Base-by-base conservation (phyloP, 176 grass and related monocot species). In the Triticum dicoccoides region DNA sequence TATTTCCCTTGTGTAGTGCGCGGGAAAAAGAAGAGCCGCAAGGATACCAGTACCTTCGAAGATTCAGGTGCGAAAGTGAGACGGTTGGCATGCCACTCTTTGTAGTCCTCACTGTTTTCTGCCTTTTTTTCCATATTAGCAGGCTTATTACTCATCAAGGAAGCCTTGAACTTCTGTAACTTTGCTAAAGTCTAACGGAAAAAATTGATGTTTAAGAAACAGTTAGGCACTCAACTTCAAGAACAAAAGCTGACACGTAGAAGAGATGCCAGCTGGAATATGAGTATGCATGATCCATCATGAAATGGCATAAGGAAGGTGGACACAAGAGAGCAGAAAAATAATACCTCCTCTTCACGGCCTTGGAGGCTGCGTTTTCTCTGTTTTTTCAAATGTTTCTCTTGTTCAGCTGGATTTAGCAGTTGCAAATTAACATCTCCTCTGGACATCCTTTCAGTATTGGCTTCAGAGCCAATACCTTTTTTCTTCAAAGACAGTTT, bases 401-500 rank as follows among this genome's bases (percentile, higher is more conserved):
- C 93, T 90, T 96, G 96, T 65, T 98, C 96, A 71, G 90, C 90
- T 79, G 93, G 94, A 89, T 92, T 91, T 70, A 98, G 75, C 73
- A 98, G 84, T 45, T 98, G 93, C 81, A 96, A 87, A 77, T 98
- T 95, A 88, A 83, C 89, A 92, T 98, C 92, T 56, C 74, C 76
- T 65, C 82, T 96, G 51, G 86, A 84, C 39, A 94, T 89, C 79
- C 88, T 90, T 86, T 98, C 90, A 5, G 87, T 83, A 89, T 77
- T 94, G 21, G 90, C 96, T 92, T 98, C 93, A 62, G 96, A 98
- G 47, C 93, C 96, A 84, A 92, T 78, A 73, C 96, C 96, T 29
- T 96, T 98, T 85, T 91, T 96, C 93, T 98, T 98, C 79, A 98
- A 73, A 14, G 92, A 98, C 37, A 98, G 80, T 85, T 98, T 98